Base-by-base conservation (phyloP, 1,284 basidiomycete species). In the Pyrrhoderma lamaoense region DNA sequence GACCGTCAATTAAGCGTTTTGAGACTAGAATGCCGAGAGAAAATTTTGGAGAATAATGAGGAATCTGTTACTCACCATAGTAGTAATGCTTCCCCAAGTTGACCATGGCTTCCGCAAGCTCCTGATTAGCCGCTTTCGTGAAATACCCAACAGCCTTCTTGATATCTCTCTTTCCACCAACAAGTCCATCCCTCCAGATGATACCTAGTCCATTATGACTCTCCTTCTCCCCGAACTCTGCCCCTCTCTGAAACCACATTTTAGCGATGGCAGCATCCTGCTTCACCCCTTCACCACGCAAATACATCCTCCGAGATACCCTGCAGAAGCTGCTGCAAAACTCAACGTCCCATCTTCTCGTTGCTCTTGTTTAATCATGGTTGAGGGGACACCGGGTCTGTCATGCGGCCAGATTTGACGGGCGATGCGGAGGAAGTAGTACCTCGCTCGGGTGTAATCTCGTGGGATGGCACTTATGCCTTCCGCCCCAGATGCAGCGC, bases 201-300 rank as follows among this genome's bases (percentile, higher is more conserved):
- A 98, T 84, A 1, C 94, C 96, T 16, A 99, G 71, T 0, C 85
- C 87, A 62, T 96, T 96, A 56, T 87, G 80, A 51, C 85, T 88
- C 64, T 96, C 93, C 56, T 85, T 77, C 60, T 98, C 93, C 27
- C 83, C 85, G 62, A 82, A 76, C 50, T 84, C 82, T 3, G 78
- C 83, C 0, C 93, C 95, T 42, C 94, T 75, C 60, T 92, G 85
- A 61, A 94, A 94, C 96, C 96, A 99, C 68, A 95, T 79, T 69
- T 83, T 90, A 11, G 95, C 96, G 54, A 81, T 70, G 18, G 70
- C 70, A 38, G 78, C 76, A 66, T 98, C 90, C 57, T 77, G 75
- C 61, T 83, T 83, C 21, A 92, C 82, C 8, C 95, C 95, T 65
- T 99, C 96, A 0, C 95, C 95, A 36, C 96, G 75, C 37, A 99